These are phyloP conservation scores for Naganishia sp. DNA, from an alignment of 1,284 basidiomycete genomes.

Conservation along the genomic window DNA sequence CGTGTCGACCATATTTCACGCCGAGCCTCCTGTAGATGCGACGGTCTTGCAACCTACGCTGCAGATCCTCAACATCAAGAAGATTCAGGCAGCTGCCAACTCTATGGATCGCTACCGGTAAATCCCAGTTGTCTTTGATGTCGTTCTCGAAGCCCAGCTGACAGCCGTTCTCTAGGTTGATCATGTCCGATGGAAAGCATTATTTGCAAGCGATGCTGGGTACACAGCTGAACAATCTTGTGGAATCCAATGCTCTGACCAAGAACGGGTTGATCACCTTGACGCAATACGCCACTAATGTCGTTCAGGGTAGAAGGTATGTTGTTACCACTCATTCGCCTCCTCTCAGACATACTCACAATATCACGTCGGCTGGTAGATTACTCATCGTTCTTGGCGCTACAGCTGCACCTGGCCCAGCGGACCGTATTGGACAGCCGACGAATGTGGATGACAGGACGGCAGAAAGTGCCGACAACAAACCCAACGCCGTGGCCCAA, in stretches of 20 bases:
- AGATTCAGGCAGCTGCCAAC: constrained; percentile 57
- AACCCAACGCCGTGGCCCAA: constrained; percentile 35
- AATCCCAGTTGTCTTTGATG: constrained; percentile 25
- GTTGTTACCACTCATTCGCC: constrained; percentile 39
- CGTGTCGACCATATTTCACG: constrained; percentile 41
- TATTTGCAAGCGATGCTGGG: constrained; percentile 94
- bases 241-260: constrained; percentile 67
- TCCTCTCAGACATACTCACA: neutral
- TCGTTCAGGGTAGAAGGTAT: constrained; percentile 79
- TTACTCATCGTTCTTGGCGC: constrained; percentile 16
- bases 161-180: constrained; percentile 47
- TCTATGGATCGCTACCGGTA: constrained; percentile 52
- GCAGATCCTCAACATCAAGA: constrained; percentile 80
- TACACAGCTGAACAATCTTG: constrained; percentile 80
- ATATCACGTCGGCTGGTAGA: neutral
- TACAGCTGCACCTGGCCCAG: constrained; percentile 12
- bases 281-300: constrained; percentile 78
- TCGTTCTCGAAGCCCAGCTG: neutral
- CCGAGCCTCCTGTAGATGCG: constrained; percentile 41
- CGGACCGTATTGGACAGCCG: constrained; percentile 61
- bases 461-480: constrained; percentile 27
- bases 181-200: constrained; percentile 69
- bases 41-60: constrained; percentile 62
- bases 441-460: constrained; percentile 53
- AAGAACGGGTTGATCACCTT: constrained; percentile 75